Evolutionary conservation across 495 filamentous ascomycete genomes (phyloP), one percentile per base, ranked within the genome.

Genomic region (Neurospora sp.): DNA sequence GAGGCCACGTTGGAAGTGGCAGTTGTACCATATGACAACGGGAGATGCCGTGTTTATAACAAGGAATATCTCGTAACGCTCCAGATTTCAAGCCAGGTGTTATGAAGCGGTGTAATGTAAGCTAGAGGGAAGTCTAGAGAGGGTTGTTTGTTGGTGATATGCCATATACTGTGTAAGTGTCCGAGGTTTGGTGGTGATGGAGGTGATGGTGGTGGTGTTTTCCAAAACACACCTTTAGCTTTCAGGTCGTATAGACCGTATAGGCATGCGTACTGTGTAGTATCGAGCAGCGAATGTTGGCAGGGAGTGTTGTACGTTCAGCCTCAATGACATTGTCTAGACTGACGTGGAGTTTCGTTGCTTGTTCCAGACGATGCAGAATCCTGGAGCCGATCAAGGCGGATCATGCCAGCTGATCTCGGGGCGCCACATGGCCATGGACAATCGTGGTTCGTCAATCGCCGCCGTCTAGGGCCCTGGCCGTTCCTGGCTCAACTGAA

Each of bases 341-440:
- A 61, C 53, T 61, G 53, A 61, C 53, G 53, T 61, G 22, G 18
- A 16, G 41, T 59, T 59, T 59, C 48, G 48, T 59, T 59, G 48
- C 48, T 59, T 59, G 48, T 59, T 59, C 45, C 45, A 27, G 45
- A 53, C 42, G 20, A 53, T 53, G 48, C 48, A 65, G 27, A 27
- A 35, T 72, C 70, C 39, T 69, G 39, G 44, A 68, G 59, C 18
- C 44, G 45, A 72, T 72, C 70, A 37, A 40, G 41, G 44, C 44
- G 35, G 44, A 72, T 72, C 70, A 35, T 65, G 53, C 53, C 31
- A 72, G 70, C 70, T 72, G 70, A 72, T 72, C 70, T 72, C 70
- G 44, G 70, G 38, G 40, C 45, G 70, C 45, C 70, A 72, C 70
- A 68, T 68, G 70, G 70, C 16, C 16, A 41, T 65, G 31, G 53